These are phyloP conservation scores for Wickerhamomyces pijperi DNA, from an alignment of 805 yeast genomes.

Conservation along the genomic window DNA sequence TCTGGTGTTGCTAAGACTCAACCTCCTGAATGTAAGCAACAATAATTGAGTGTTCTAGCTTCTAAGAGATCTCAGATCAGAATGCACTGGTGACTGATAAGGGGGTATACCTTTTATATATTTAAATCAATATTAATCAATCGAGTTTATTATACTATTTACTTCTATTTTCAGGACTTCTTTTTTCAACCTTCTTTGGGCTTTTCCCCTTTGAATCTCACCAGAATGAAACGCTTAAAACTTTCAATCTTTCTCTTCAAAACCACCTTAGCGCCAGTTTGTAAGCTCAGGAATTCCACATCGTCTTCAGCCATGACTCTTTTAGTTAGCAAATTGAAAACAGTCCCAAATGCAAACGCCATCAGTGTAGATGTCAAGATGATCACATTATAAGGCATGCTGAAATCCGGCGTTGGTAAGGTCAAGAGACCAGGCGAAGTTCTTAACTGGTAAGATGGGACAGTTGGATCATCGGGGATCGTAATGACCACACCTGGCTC, in stretches of 20 bases:
- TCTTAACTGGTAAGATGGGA: constrained; percentile 39
- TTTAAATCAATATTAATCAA: too few relatives aligned
- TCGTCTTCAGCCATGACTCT: constrained; percentile 69
- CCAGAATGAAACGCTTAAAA: too few relatives aligned
- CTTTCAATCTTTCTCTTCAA: constrained; percentile 2
- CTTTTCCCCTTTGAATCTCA: too few relatives aligned
- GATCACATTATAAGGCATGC: constrained; percentile 97
- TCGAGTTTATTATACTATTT: too few relatives aligned
- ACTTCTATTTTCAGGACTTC: too few relatives aligned
- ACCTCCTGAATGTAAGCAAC: constrained; percentile 70
- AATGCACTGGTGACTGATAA: too few relatives aligned
- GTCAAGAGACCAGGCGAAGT: constrained; percentile 81
- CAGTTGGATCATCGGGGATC: constrained; percentile 18
- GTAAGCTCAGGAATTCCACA: constrained; percentile 12
- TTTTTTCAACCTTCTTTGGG: too few relatives aligned
- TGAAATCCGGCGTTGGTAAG: constrained; percentile 93
- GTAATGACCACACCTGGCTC: constrained; percentile 80
- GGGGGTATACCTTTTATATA: too few relatives aligned
- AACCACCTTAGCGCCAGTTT: constrained; percentile 9
- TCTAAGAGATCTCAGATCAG: too few relatives aligned
- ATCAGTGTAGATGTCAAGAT: constrained; percentile 87
- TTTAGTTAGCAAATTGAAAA: constrained; percentile 70
- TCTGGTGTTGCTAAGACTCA: constrained; percentile 27
- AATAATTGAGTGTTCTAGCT: too few relatives aligned
- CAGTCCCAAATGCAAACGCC: constrained; percentile 83